phyloP scores from a whole-genome alignment of 345 rosid genomes.

The Populus tremula region DNA sequence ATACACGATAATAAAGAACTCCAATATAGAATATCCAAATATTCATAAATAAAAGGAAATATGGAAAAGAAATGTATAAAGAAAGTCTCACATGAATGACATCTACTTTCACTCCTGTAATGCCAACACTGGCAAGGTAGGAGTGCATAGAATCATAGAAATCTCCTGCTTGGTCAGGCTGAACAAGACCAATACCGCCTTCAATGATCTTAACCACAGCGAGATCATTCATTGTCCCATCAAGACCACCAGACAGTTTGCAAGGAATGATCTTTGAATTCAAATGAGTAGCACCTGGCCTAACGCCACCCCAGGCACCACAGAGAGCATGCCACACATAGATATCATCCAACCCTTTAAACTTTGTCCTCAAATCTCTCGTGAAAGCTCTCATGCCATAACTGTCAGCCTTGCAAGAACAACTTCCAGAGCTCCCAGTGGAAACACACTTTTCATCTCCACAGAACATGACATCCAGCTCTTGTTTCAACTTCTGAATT shows the following conservation, averaged over 20 bases:
- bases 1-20: neutral
- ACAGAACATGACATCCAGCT: slow-evolving; percentile 46
- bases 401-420: slow-evolving; percentile 25
- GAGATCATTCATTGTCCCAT: slow-evolving; percentile 65
- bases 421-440: slow-evolving; percentile 10
- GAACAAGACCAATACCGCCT: slow-evolving; percentile 76
- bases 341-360: slow-evolving; percentile 64
- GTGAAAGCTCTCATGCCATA: slow-evolving; percentile 61
- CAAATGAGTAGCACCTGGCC: slow-evolving; percentile 54
- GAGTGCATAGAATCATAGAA: slow-evolving; percentile 83
- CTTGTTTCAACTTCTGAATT: slow-evolving; percentile 42
- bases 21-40: neutral
- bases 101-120: slow-evolving; percentile 80
- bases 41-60: neutral
- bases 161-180: slow-evolving; percentile 60
- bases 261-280: slow-evolving; percentile 42
- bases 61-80: neutral
- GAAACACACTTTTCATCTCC: slow-evolving; percentile 20
- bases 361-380: slow-evolving; percentile 57
- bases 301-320: slow-evolving; percentile 92
- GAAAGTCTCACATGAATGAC: slow-evolving; percentile 64
- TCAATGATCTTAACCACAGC: slow-evolving; percentile 72
- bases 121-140: slow-evolving; percentile 57
- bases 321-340: slow-evolving; percentile 86
- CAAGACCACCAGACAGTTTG: slow-evolving; percentile 55